Percentiles rank a stretch among this genome's conserved stretches.
Evolutionary conservation across 2,329 filamentous ascomycete genomes (phyloP).

Genomic region (Tricladium varicosporioides): DNA sequence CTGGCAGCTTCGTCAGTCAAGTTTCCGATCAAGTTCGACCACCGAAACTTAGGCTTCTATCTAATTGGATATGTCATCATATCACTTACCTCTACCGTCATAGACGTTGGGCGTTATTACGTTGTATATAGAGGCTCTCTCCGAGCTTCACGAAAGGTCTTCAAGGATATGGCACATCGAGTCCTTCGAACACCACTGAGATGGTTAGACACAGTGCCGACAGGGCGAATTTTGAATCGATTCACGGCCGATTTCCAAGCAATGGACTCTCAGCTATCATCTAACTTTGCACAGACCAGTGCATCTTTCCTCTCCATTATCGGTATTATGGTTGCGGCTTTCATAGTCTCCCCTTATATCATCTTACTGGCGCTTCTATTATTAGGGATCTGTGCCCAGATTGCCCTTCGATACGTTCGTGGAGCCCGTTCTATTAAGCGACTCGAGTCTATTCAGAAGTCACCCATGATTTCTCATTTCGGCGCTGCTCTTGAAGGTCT

Average conservation of each 20-base stretch:
- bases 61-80: constrained; percentile 65
- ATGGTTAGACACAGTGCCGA: constrained; percentile 77
- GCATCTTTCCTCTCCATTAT: constrained; percentile 60
- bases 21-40: constrained; percentile 5
- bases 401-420: constrained; percentile 61
- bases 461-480: constrained; percentile 78
- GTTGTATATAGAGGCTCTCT: constrained; percentile 65
- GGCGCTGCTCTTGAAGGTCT: constrained; percentile 70
- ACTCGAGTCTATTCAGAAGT: constrained; percentile 74
- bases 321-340: constrained; percentile 64
- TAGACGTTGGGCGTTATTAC: constrained; percentile 62
- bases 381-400: constrained; percentile 53
- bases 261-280: constrained; percentile 66
- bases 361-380: constrained; percentile 60
- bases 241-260: constrained; percentile 76
- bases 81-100: constrained; percentile 52
- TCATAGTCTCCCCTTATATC: constrained; percentile 67
- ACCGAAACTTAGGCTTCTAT: constrained; percentile 56
- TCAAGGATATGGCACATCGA: constrained; percentile 62
- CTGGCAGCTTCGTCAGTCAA: background rate
- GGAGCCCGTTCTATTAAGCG: constrained; percentile 74
- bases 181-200: constrained; percentile 72
- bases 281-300: constrained; percentile 59
- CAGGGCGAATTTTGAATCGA: constrained; percentile 74
- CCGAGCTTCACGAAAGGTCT: constrained; percentile 66